Percentiles rank a stretch among this genome's conserved stretches.
Evolutionary conservation across 2,329 filamentous ascomycete species (phyloP).

Genomic region (Bipolaris cookei): DNA sequence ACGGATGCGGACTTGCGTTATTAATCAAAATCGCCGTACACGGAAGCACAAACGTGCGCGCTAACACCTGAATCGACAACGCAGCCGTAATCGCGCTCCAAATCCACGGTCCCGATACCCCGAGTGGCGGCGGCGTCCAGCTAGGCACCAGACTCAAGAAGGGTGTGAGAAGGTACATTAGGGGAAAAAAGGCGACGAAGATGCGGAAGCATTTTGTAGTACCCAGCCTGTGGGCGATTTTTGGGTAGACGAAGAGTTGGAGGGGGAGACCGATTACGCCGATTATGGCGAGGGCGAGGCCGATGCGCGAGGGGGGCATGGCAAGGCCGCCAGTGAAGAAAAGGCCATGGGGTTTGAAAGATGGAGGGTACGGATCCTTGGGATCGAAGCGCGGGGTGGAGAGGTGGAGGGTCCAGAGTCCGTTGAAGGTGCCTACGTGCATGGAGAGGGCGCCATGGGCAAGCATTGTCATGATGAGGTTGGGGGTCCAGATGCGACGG

Average conservation of each 20-base stretch:
- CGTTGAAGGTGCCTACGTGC: slow-evolving; percentile 58
- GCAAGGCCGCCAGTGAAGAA: slow-evolving; percentile 59
- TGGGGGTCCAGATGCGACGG: slow-evolving; percentile 55
- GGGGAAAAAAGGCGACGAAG: slow-evolving; percentile 53
- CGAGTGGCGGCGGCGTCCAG: slow-evolving; percentile 46
- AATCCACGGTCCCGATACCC: slow-evolving; percentile 50
- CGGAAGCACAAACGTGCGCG: slow-evolving; percentile 61
- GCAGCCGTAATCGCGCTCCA: slow-evolving; percentile 54
- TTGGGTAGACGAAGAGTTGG: slow-evolving; percentile 56
- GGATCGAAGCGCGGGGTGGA: slow-evolving; percentile 54
- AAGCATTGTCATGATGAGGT: slow-evolving; percentile 53
- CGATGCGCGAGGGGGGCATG: slow-evolving; percentile 56
- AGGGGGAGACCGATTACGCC: slow-evolving; percentile 56
- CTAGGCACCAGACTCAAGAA: slow-evolving; percentile 54
- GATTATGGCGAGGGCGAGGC: slow-evolving; percentile 56
- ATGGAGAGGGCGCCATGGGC: slow-evolving; percentile 55
- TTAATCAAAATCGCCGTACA: slow-evolving; percentile 61
- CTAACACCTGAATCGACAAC: slow-evolving; percentile 54
- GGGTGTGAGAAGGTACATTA: slow-evolving; percentile 53
- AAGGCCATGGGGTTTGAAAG: slow-evolving; percentile 47
- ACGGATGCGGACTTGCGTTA: slow-evolving; percentile 60
- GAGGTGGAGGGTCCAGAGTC: slow-evolving; percentile 58
- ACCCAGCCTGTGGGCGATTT: slow-evolving; percentile 51
- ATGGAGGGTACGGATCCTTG: slow-evolving; percentile 39
- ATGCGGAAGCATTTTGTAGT: slow-evolving; percentile 51